These are phyloP conservation scores for Sporothrix inflata DNA, from an alignment of 2,329 filamentous ascomycete species.

Conservation along the genomic window DNA sequence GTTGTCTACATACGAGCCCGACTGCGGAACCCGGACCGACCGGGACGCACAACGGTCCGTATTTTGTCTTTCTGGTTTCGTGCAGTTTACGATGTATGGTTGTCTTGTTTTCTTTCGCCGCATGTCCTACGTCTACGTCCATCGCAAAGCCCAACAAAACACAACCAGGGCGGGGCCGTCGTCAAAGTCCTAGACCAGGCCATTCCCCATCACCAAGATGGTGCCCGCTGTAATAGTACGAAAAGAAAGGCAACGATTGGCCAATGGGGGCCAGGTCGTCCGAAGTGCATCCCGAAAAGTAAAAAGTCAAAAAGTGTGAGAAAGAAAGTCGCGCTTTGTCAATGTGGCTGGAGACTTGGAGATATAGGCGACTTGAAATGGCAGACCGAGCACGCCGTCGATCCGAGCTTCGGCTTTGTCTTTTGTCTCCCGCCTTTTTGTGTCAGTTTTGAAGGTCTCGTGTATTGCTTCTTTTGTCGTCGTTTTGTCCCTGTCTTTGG, in stretches of 20 bases:
- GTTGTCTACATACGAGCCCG: neutral
- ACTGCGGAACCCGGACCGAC: neutral
- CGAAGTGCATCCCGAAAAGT: neutral
- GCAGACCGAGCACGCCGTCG: neutral
- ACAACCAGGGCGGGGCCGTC: neutral
- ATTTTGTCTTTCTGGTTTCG: too few relatives aligned
- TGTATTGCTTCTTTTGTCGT: neutral
- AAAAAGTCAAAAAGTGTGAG: neutral
- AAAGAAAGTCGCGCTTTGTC: neutral
- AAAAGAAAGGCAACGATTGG: neutral
- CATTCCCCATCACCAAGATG: neutral
- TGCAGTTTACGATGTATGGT: too few relatives aligned
- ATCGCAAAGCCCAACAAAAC: neutral
- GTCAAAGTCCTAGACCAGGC: neutral
- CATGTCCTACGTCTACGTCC: neutral
- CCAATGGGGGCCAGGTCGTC: conserved; percentile 13
- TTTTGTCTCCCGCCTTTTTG: neutral
- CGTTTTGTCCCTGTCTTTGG: neutral
- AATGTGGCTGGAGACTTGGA: neutral
- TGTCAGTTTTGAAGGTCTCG: neutral
- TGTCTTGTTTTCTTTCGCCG: too few relatives aligned
- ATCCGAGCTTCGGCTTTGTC: neutral
- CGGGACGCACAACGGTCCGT: neutral
- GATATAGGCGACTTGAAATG: neutral
- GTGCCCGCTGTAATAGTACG: neutral